Conservation (phyloP, 1,284 basidiomycete genomes). For the Vanrija sp. region DNA sequence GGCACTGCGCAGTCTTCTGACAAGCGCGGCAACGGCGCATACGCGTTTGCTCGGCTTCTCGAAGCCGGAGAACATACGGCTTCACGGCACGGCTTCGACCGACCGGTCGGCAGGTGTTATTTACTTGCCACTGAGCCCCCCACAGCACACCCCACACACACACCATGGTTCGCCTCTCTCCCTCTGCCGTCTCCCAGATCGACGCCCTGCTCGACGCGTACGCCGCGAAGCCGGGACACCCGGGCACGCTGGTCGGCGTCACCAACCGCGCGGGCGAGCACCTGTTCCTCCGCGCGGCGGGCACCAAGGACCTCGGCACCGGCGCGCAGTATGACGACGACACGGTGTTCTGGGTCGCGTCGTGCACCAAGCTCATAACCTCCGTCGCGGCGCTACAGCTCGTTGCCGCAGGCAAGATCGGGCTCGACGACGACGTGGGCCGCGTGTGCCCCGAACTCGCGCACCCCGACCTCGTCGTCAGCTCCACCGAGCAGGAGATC, state of each 20-base stretch:
- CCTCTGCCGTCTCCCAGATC: not conserved
- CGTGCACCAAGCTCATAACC: constrained; percentile 12
- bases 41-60: too few species aligned
- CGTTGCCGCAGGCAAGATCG: constrained; percentile 28
- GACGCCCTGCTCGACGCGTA: constrained; percentile 3
- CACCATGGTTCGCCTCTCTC: not conserved
- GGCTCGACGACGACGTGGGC: constrained; percentile 22
- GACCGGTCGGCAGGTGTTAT: too few species aligned
- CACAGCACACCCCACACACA: too few species aligned
- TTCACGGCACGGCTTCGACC: too few species aligned
- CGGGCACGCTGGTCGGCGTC: constrained; percentile 7
- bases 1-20: too few species aligned
- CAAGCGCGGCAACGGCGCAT: too few species aligned
- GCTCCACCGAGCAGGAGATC: not conserved
- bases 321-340: constrained; percentile 9
- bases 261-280: constrained; percentile 4
- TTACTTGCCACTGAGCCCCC: too few species aligned
- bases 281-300: constrained; percentile 4
- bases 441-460: constrained; percentile 21
- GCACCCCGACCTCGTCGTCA: constrained; percentile 5
- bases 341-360: constrained; percentile 23
- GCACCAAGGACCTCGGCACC: constrained; percentile 10
- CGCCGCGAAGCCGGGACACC: constrained; percentile 1
- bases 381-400: constrained; percentile 22
- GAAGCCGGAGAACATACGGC: too few species aligned